Conservation (phyloP, 179 eudicot species). For the Beta lomatogona region DNA sequence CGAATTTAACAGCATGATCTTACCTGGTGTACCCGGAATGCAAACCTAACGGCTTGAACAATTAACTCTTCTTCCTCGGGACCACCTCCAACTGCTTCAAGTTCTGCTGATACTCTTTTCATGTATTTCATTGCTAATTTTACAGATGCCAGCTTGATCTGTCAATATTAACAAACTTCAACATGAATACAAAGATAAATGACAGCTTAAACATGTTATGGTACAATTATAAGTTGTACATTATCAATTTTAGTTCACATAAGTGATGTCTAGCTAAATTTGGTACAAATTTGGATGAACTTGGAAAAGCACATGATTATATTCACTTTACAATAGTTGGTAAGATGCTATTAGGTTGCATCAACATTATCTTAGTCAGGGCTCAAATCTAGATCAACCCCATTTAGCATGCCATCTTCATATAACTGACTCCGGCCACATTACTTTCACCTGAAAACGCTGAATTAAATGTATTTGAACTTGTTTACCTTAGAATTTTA, state of each 20-base stretch:
- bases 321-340: neutral
- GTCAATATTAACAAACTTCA: conserved; percentile 16
- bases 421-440: too few relatives aligned
- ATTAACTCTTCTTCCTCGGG: conserved; percentile 95
- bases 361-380: too few relatives aligned
- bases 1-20: too few relatives aligned
- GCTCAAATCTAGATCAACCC: too few relatives aligned
- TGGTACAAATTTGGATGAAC: neutral
- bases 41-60: conserved; percentile 90
- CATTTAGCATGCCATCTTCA: neutral
- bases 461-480: too few relatives aligned
- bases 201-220: neutral
- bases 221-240: conserved; percentile 12
- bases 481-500: too few relatives aligned
- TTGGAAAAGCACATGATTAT: neutral
- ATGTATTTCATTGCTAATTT: conserved; percentile 91
- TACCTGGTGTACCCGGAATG: conserved; percentile 98
- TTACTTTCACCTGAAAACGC: too few relatives aligned
- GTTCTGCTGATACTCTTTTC: conserved; percentile 92
- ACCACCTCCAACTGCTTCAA: conserved; percentile 69
- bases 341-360: too few relatives aligned
- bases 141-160: conserved; percentile 97
- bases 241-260: neutral
- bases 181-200: conserved; percentile 12
- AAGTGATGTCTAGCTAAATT: conserved; percentile 8